Evolutionary conservation across 257 asterid species (phyloP).

Genomic region (Ophiorrhiza pumila): DNA sequence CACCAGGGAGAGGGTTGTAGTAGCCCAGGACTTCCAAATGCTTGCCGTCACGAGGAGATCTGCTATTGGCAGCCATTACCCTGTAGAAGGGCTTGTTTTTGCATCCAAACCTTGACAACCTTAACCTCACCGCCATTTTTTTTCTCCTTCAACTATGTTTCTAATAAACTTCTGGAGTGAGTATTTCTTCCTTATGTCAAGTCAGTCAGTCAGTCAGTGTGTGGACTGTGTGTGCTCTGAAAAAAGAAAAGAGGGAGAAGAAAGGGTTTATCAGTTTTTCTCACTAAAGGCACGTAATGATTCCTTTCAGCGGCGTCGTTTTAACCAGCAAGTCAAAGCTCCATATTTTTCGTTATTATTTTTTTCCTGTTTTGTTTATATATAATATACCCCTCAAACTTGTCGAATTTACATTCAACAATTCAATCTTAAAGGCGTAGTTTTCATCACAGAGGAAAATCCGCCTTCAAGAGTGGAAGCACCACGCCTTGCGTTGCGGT

Average conservation of each 20-base stretch:
- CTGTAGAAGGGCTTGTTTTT: conserved; percentile 80
- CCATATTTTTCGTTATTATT: no score
- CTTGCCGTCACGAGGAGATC: conserved; percentile 97
- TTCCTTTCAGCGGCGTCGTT: background rate
- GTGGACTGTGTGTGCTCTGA: background rate
- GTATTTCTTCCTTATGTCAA: no score
- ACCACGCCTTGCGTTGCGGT: background rate
- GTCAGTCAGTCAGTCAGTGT: background rate
- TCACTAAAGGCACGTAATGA: background rate
- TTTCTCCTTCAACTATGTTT: background rate
- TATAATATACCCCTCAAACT: no score
- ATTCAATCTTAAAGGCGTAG: no score
- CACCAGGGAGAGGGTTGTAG: conserved; percentile 94
- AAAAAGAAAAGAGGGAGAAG: background rate
- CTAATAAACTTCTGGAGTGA: background rate
- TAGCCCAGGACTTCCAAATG: conserved; percentile 92
- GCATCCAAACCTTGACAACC: conserved; percentile 80
- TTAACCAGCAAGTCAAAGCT: background rate
- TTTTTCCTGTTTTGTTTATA: no score
- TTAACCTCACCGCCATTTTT: conserved; percentile 72
- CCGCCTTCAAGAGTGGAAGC: background rate
- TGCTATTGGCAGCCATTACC: conserved; percentile 94
- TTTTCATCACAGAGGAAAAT: no score
- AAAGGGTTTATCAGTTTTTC: conserved; percentile 6
- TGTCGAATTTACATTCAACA: no score